A percentile compares a stretch with the other conserved stretches of the same genome.
Evolutionary conservation across 495 filamentous ascomycete genomes (phyloP).

Genomic region (Pyrenula aspistea): DNA sequence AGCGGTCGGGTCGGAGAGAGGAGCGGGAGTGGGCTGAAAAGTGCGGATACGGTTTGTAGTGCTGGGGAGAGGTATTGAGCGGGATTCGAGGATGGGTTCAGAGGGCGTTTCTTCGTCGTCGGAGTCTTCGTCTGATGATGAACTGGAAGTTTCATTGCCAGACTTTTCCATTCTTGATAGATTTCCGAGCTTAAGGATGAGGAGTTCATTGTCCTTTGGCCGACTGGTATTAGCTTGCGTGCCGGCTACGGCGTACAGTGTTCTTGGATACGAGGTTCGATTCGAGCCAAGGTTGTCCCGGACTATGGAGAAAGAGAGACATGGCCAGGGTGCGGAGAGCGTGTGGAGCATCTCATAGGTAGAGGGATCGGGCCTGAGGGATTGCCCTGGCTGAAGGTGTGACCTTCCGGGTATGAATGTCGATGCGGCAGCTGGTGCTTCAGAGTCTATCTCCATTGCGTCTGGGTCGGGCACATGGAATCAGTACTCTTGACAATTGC

Average conservation of each 20-base stretch:
- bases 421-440: conserved; percentile 19
- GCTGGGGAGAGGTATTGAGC: conserved; percentile 68
- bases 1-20: conserved; percentile 43
- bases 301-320: conserved; percentile 88
- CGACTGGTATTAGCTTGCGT: conserved; percentile 73
- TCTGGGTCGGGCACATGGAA: conserved; percentile 24
- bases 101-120: conserved; percentile 63
- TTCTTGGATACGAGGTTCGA: conserved; percentile 80
- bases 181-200: conserved; percentile 91
- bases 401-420: conserved; percentile 89
- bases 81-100: conserved; percentile 89
- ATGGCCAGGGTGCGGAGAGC: conserved; percentile 87
- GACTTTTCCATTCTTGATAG: conserved; percentile 68
- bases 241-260: conserved; percentile 84
- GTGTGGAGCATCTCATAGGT: conserved; percentile 96
- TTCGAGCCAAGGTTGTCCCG: conserved; percentile 81
- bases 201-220: conserved; percentile 76
- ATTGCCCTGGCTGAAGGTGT: conserved; percentile 78
- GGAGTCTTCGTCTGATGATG: conserved; percentile 63
- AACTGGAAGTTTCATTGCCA: conserved; percentile 49
- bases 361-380: conserved; percentile 74
- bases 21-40: conserved; percentile 57
- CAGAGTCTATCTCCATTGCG: conserved; percentile 82
- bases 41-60: conserved; percentile 88
- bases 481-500: neutral